A percentile compares a stretch with the other conserved stretches of the same genome.
Evolutionary conservation across 2,329 filamentous ascomycete genomes (phyloP).

Genomic region (Verticillium longisporum): DNA sequence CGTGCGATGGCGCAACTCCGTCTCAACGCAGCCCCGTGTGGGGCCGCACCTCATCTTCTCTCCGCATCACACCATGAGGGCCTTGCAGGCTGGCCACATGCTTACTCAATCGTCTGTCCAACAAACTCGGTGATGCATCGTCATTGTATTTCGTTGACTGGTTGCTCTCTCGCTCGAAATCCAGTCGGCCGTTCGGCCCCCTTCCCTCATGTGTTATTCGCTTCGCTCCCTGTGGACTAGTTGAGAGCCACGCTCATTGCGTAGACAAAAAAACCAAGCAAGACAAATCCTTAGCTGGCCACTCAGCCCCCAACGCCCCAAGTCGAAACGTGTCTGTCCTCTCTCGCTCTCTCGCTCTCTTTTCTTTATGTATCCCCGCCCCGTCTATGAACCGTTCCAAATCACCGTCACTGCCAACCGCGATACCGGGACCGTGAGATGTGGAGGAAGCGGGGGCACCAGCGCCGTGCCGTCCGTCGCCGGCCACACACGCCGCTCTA

Average conservation of each 20-base stretch:
- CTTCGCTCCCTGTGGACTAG: slow-evolving; percentile 4
- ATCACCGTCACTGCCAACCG: neutral
- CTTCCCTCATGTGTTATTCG: neutral
- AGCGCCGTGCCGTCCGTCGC: neutral
- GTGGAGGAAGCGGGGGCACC: neutral
- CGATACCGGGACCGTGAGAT: neutral
- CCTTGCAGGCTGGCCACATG: too few relatives aligned
- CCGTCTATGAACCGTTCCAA: slow-evolving; percentile 4
- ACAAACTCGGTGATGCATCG: neutral
- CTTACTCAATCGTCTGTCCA: neutral
- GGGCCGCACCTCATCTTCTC: neutral
- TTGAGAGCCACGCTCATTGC: slow-evolving; percentile 8
- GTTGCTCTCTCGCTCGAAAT: neutral
- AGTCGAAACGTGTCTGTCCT: neutral
- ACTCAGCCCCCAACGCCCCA: slow-evolving; percentile 1
- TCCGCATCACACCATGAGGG: neutral
- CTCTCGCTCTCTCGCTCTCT: neutral
- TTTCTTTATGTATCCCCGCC: slow-evolving; percentile 2
- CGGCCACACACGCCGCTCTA: neutral
- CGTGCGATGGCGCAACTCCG: slow-evolving; percentile 1
- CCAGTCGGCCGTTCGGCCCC: neutral
- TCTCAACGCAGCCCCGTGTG: neutral
- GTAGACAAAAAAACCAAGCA: neutral
- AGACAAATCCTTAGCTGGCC: neutral
- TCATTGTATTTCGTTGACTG: neutral